Base-by-base conservation (phyloP, 768 basidiomycete genomes). In the Tulasnella sp. region DNA sequence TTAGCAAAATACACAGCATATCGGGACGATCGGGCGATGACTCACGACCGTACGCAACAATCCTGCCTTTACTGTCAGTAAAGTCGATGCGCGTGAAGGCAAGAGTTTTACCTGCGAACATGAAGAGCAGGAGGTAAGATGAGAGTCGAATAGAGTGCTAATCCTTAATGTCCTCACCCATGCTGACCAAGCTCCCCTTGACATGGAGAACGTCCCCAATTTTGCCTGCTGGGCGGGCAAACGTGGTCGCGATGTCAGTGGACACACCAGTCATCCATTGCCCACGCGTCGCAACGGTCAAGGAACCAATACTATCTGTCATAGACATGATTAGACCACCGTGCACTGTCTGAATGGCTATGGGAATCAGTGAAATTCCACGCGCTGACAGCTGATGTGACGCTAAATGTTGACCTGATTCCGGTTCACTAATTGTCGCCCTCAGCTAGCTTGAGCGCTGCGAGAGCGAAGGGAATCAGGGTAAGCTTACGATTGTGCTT, bases 201-300 rank as follows among this genome's bases (percentile, higher is more conserved):
- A 80, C 80, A 56, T 78, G 76, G 12, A 92, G 68, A 11, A 76
- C 70, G 61, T 90, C 86, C 10, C 87, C 89, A 0, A 74, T 72
- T 56, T 73, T 76, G n/a, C 89, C 89, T 4, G 78, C 84, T 19
- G 85, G 86, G 31, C 81, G 80, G 59, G 90, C 79, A 62, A 90
- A 91, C 1, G 85, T 85, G 0, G 87, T 72, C 24, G 73, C 82
- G 63, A 92, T 80, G 67, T 91, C 88, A 2, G 87, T 87, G 2
- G 86, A 88, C 9, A 91, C 87, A 15, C 89, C 60, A 0, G 89
- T 91, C 87, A 89, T 88, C 66, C 73, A 92, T 8, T 88, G 83
- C 2, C 89, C 89, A 63, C 82, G 83, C 12, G 82, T 79, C 1
- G 87, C 85, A 24, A 92, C 80, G n/a, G 84, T 87, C 17, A 91